phyloP scores from a whole-genome alignment of 169 alveolate genomes.

The Theileria parva region DNA sequence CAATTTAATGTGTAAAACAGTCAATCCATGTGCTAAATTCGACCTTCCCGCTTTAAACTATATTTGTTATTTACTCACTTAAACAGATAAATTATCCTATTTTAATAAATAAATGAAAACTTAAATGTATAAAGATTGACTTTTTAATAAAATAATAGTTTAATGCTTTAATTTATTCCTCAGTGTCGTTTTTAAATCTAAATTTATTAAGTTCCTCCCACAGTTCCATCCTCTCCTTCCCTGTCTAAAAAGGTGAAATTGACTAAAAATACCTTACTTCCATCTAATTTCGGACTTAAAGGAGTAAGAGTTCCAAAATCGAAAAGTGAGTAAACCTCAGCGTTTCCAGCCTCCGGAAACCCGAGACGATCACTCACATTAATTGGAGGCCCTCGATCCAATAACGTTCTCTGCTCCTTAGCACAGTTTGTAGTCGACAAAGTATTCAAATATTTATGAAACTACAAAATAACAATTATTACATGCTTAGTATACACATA shows the following conservation, averaged over 20 bases:
- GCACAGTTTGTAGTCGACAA: constrained; percentile 62
- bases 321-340: constrained; percentile 54
- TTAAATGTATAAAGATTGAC: neutral
- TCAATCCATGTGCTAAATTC: no score
- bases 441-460: constrained; percentile 36
- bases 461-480: constrained; percentile 21
- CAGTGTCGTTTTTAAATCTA: constrained; percentile 43
- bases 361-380: constrained; percentile 56
- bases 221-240: constrained; percentile 54
- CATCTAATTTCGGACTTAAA: constrained; percentile 58
- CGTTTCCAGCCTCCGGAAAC: constrained; percentile 47
- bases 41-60: no score
- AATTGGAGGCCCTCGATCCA: constrained; percentile 67
- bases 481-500: neutral
- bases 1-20: no score
- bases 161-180: constrained; percentile 24
- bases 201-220: constrained; percentile 61
- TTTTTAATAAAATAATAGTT: neutral
- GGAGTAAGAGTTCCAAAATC: constrained; percentile 13
- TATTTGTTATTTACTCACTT: no score
- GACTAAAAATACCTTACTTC: constrained; percentile 56
- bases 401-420: constrained; percentile 62
- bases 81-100: no score
- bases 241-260: constrained; percentile 30
- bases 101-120: no score